Evolutionary conservation across 2,329 filamentous ascomycete species (phyloP), one percentile per base, ranked within the genome.

Genomic region (Mycosphaerella arachidis): DNA sequence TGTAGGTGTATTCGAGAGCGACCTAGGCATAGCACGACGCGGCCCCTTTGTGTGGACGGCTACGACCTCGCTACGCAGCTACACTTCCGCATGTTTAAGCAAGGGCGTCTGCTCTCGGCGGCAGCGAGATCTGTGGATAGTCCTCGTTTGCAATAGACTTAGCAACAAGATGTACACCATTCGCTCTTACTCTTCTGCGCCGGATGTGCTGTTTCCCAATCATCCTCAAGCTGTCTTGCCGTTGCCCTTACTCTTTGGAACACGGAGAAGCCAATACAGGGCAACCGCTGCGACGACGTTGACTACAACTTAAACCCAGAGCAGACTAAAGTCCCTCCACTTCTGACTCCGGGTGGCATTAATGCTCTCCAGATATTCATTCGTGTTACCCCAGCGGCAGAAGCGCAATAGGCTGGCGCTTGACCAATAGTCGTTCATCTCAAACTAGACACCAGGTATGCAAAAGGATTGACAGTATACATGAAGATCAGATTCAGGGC

Each of bases 381-480:
- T 78, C 27, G 78, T 80, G 63, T 70, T 67, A 53, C 63, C 53
- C 43, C 78, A 75, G n/a, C 74, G 62, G 71, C 79, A 80, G 70
- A 69, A 79, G 89, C 84, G 73, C 92, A 96, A 0, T 72, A 66
- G 33, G 93, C 85, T 0, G 75, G 53, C 0, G 84, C 84, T 67
- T 88, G 86, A 45, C 88, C 88, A 5, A 96, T 77, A 3, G 84
- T 90, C 0, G 83, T 84, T 0, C 86, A 82, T 0, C 93, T 74
- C 77, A 96, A 86, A 24, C 86, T 89, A 8, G 83, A 82, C 27
- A 93, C 84, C 16, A 94, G 78, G 72, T 96, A 96, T 0, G 89
- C 92, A 66, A 96, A 89, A 0, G 92, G 91, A 8, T 82, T 82
- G 29, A 93, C 84, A 16, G 93, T 78, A 72, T 96, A 96, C 0